These are phyloP conservation scores for Cladophialophora immunda DNA, from an alignment of 2,329 filamentous ascomycete species.

Conservation along the genomic window DNA sequence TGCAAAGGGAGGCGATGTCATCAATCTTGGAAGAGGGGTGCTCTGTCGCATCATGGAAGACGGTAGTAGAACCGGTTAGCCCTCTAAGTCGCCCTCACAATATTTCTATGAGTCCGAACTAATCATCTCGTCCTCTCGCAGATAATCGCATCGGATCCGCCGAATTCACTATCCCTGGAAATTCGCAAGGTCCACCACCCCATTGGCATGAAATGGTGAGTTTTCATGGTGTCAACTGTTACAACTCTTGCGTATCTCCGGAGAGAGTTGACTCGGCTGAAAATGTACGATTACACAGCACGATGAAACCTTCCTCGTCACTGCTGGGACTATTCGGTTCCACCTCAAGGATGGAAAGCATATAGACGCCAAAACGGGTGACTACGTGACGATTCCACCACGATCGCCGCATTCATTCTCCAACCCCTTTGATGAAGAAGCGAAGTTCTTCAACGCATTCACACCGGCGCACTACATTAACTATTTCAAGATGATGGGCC, in stretches of 20 bases:
- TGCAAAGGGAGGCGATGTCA: background rate
- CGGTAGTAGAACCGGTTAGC: background rate
- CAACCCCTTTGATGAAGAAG: background rate
- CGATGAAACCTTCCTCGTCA: background rate
- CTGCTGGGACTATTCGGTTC: background rate
- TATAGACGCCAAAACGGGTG: background rate
- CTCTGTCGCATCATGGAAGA: background rate
- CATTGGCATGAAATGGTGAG: slow-evolving; percentile 10
- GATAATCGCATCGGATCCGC: background rate
- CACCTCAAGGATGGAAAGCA: background rate
- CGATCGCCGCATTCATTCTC: background rate
- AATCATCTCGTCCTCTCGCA: too few species aligned
- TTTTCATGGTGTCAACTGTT: too few species aligned
- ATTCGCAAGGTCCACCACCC: background rate
- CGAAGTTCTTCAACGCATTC: slow-evolving; percentile 3
- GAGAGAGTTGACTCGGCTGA: too few species aligned
- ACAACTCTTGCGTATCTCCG: too few species aligned
- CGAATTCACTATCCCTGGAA: background rate
- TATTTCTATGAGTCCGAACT: background rate
- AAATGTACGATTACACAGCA: too few species aligned
- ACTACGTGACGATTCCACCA: background rate
- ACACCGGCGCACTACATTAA: background rate
- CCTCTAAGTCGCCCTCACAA: background rate
- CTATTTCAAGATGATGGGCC: slow-evolving; percentile 8
- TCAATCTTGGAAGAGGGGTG: background rate